Base-by-base conservation (phyloP, 2,329 filamentous ascomycete genomes). In the Cryphonectria radicalis region DNA sequence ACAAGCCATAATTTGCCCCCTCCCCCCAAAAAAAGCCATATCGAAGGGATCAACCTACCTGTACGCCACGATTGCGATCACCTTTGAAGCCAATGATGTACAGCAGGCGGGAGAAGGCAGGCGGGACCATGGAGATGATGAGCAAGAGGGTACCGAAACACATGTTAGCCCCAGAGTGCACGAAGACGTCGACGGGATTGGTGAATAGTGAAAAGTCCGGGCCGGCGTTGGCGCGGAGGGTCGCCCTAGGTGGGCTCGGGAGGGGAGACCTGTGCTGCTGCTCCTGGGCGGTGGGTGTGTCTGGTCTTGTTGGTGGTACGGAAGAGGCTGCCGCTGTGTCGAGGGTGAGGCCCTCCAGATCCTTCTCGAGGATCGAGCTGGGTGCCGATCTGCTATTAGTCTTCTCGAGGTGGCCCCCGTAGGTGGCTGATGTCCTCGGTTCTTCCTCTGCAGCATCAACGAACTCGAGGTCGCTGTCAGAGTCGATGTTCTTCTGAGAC, bases 21-120 rank as follows among this genome's bases (percentile, higher is more conserved):
- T n/a, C n/a, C n/a, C n/a, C n/a, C n/a, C n/a, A n/a, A 4, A 11
- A 14, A 55, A 13, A 28, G 11, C 25, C 32, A 62, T 22, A 6
- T 22, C 7, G 32, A 43, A 13, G 25, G 37, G 37, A 4, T 28
- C 8, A 25, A 28, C 37, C 11, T 32, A 64, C 62, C 37, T 88
- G 86, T 43, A 98, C 86, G 13, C 95, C 96, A 55, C 91, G 88
- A 73, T 93, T 90, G 60, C 95, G 91, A 79, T 98, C 95, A 43
- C 96, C 96, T 73, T 89, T 91, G 82, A 98, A 98, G 0, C 96
- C 96, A 42, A 98, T 92, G 59, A 98, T 91, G 72, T 91, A 93
- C 4, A 98, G 86, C 0, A 99, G 87, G 70, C 90, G 92, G n/a
- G 89, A 92, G 80, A 98, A 97, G 0, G 95, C 90, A 0, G 96